A percentile compares a stretch with the other conserved stretches of the same genome.
Conservation (phyloP, 2,329 filamentous ascomycete species). For the Metarhizium brunneum region DNA sequence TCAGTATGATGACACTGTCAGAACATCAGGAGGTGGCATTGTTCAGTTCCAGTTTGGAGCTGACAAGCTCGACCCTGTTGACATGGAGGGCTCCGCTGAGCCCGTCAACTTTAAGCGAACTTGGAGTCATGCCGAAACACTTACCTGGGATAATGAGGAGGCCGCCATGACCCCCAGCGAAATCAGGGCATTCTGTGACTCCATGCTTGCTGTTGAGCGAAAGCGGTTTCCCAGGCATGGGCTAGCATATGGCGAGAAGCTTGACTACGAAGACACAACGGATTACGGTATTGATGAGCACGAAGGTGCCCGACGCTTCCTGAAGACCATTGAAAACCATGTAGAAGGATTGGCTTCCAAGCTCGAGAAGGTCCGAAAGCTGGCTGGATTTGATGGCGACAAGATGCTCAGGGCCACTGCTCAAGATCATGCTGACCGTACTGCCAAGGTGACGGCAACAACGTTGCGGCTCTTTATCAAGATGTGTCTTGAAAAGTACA, state of each 20-base stretch:
- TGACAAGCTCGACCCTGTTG: slow-evolving; percentile 88
- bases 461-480: slow-evolving; percentile 70
- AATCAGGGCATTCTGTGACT: slow-evolving; percentile 58
- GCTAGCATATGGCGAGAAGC: slow-evolving; percentile 44
- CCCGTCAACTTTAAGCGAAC: slow-evolving; percentile 90
- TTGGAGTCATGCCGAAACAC: slow-evolving; percentile 68
- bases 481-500: slow-evolving; percentile 81
- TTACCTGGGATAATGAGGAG: slow-evolving; percentile 74
- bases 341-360: slow-evolving; percentile 54
- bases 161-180: slow-evolving; percentile 63
- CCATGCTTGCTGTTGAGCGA: slow-evolving; percentile 59
- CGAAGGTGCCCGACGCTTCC: slow-evolving; percentile 75
- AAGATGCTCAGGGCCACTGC: slow-evolving; percentile 12
- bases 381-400: slow-evolving; percentile 38
- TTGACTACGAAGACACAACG: slow-evolving; percentile 61
- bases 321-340: slow-evolving; percentile 68
- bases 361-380: slow-evolving; percentile 43
- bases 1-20: slow-evolving; percentile 88
- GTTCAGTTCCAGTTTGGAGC: slow-evolving; percentile 98
- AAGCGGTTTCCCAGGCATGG: slow-evolving; percentile 52
- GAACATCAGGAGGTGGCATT: slow-evolving; percentile 78
- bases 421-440: slow-evolving; percentile 51
- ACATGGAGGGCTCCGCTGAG: slow-evolving; percentile 92
- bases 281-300: slow-evolving; percentile 65
- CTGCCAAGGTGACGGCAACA: slow-evolving; percentile 71